These are phyloP conservation scores for Ganoderma boninense DNA, from an alignment of 1,284 basidiomycete genomes.

Conservation along the genomic window DNA sequence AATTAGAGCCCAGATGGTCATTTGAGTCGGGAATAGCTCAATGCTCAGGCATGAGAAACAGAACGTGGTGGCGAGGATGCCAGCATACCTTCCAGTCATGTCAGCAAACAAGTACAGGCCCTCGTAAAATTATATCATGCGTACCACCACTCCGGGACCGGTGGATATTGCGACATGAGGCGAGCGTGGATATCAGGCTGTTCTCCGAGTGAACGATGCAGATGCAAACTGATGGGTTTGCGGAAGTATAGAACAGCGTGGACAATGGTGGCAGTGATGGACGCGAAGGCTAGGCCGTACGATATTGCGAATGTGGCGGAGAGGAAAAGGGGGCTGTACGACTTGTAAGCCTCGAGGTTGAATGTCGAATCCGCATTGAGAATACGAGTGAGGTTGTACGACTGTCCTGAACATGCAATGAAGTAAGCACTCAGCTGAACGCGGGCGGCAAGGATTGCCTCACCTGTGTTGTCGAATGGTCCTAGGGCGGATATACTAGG, in stretches of 20 bases:
- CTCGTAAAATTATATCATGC: constrained; percentile 6
- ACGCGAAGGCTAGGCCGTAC: constrained; percentile 65
- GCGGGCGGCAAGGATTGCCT: not conserved
- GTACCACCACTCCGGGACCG: constrained; percentile 53
- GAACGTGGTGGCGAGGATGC: constrained; percentile 51
- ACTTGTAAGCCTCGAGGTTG: constrained; percentile 71
- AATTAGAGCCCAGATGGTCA: constrained; percentile 68
- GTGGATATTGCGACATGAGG: constrained; percentile 82
- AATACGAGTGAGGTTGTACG: constrained; percentile 77
- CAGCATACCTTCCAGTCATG: constrained; percentile 32
- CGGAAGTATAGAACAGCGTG: constrained; percentile 86
- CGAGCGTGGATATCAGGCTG: constrained; percentile 87
- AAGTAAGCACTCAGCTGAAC: not conserved
- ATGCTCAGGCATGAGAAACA: constrained; percentile 72
- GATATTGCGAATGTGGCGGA: constrained; percentile 67
- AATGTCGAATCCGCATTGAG: constrained; percentile 66
- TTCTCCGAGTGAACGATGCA: constrained; percentile 67
- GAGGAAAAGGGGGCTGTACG: constrained; percentile 88
- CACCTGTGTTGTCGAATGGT: constrained; percentile 72
- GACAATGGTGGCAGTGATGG: constrained; percentile 72
- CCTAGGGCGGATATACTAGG: constrained; percentile 58
- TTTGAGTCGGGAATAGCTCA: constrained; percentile 70
- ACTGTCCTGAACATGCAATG: constrained; percentile 21
- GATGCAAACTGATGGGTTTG: constrained; percentile 71
- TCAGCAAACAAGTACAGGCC: not conserved